Percentiles rank a stretch among this genome's conserved stretches.
Conservation (phyloP, 139 green algal species). For the Chlorella vulgaris region DNA sequence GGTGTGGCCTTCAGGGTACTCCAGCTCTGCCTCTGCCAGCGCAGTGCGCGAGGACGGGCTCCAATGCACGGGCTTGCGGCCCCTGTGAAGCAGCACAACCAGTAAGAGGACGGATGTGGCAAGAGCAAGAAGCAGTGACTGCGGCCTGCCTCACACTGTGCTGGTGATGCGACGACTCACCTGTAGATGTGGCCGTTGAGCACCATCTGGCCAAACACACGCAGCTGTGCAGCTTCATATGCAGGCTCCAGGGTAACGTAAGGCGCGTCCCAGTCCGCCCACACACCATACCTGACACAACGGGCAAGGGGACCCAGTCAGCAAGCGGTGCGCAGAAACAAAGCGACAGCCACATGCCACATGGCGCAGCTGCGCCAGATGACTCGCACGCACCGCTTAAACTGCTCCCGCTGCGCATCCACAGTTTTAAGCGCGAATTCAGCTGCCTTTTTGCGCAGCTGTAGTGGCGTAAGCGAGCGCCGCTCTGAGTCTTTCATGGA, state of each 20-base stretch:
- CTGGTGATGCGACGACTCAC: background rate
- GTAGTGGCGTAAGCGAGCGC: constrained; percentile 74
- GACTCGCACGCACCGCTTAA: constrained; percentile 74
- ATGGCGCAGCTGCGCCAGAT: background rate
- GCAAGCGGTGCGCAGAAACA: background rate
- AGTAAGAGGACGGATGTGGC: background rate
- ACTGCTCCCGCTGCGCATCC: constrained; percentile 86
- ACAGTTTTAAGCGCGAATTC: constrained; percentile 92
- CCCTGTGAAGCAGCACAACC: constrained; percentile 54
- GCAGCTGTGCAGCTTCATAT: constrained; percentile 93
- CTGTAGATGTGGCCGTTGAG: constrained; percentile 97
- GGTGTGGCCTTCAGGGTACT: constrained; percentile 97
- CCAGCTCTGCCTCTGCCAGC: constrained; percentile 97
- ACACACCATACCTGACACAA: constrained; percentile 95
- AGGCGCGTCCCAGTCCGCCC: constrained; percentile 91
- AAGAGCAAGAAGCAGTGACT: background rate
- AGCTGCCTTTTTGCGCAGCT: constrained; percentile 83
- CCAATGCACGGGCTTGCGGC: constrained; percentile 98
- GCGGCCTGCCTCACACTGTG: too few relatives aligned
- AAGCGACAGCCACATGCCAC: background rate
- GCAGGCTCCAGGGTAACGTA: constrained; percentile 94
- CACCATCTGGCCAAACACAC: constrained; percentile 96
- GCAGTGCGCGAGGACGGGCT: constrained; percentile 92
- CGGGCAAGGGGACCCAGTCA: too few relatives aligned
- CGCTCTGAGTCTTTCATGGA: constrained; percentile 70